A percentile compares a stretch with the other conserved stretches of the same genome.
These are phyloP conservation scores for Pseudopyricularia cyperi DNA, from an alignment of 2,329 filamentous ascomycete species.

Conservation along the genomic window DNA sequence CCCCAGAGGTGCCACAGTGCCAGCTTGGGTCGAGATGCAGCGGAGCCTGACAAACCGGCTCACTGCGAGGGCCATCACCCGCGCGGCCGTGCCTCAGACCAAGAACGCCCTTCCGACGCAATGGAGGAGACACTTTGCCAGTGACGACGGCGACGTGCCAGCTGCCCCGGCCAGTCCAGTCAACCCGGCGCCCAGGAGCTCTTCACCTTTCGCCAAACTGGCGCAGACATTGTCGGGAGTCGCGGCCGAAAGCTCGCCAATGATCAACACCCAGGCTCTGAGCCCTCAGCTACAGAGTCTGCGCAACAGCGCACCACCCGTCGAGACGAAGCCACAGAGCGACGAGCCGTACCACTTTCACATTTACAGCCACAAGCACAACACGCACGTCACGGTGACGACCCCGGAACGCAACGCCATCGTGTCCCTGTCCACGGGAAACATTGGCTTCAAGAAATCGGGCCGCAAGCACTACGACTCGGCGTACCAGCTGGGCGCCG, in stretches of 20 bases:
- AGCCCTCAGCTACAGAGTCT: neutral
- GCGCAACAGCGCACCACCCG: neutral
- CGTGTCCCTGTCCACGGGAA: slow-evolving; percentile 68
- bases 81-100: neutral
- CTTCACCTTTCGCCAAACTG: neutral
- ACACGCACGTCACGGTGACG: slow-evolving; percentile 85
- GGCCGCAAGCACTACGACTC: slow-evolving; percentile 77
- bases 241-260: neutral
- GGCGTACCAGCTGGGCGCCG: slow-evolving; percentile 77
- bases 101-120: neutral
- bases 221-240: neutral
- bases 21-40: neutral
- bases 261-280: neutral
- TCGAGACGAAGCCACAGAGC: slow-evolving; percentile 8
- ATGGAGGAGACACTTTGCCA: neutral
- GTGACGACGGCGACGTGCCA: neutral
- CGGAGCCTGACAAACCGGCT: neutral
- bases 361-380: slow-evolving; percentile 80
- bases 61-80: neutral
- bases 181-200: neutral
- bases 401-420: slow-evolving; percentile 69
- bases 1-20: neutral
- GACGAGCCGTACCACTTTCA: slow-evolving; percentile 71
- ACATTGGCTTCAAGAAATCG: slow-evolving; percentile 82
- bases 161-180: neutral